These are phyloP conservation scores for Thalassiosira mediterranea DNA, from an alignment of 352 stramenopile species.

Conservation along the genomic window DNA sequence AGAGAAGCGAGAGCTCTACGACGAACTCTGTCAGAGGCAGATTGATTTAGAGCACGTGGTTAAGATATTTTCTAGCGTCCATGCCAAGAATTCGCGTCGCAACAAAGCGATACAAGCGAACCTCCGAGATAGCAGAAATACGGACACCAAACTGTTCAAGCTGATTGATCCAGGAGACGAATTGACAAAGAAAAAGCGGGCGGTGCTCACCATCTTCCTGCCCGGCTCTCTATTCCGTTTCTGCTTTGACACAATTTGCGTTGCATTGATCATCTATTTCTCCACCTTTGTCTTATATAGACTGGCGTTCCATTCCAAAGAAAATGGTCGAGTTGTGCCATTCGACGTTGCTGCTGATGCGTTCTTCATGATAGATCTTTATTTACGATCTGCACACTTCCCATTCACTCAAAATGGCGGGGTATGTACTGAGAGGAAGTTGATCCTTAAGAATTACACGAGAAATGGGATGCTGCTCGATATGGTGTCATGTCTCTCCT, in stretches of 20 bases:
- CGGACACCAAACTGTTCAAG: constrained; percentile 60
- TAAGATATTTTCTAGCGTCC: constrained; percentile 52
- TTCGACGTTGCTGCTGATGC: constrained; percentile 67
- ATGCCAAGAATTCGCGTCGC: constrained; percentile 55
- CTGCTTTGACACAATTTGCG: constrained; percentile 57
- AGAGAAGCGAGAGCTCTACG: constrained; percentile 57
- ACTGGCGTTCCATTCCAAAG: constrained; percentile 52
- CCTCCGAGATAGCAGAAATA: constrained; percentile 44
- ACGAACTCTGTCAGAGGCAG: constrained; percentile 59
- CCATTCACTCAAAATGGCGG: constrained; percentile 53
- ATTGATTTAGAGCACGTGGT: constrained; percentile 61
- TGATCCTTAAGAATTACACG: constrained; percentile 35
- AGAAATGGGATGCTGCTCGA: constrained; percentile 63
- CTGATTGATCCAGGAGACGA: constrained; percentile 44
- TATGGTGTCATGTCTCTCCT: constrained; percentile 55
- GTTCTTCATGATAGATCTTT: constrained; percentile 73
- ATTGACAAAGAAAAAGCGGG: constrained; percentile 9
- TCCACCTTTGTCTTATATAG: constrained; percentile 53
- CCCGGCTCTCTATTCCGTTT: constrained; percentile 59
- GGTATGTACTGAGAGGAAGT: constrained; percentile 28
- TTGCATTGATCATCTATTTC: constrained; percentile 62
- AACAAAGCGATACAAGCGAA: constrained; percentile 67
- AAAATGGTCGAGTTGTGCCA: constrained; percentile 23
- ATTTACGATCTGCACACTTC: constrained; percentile 57
- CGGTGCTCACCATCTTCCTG: constrained; percentile 47